A percentile compares a stretch with the other conserved stretches of the same genome.
phyloP scores from a whole-genome alignment of 2,329 filamentous ascomycete species.

The Neonectria sp. region DNA sequence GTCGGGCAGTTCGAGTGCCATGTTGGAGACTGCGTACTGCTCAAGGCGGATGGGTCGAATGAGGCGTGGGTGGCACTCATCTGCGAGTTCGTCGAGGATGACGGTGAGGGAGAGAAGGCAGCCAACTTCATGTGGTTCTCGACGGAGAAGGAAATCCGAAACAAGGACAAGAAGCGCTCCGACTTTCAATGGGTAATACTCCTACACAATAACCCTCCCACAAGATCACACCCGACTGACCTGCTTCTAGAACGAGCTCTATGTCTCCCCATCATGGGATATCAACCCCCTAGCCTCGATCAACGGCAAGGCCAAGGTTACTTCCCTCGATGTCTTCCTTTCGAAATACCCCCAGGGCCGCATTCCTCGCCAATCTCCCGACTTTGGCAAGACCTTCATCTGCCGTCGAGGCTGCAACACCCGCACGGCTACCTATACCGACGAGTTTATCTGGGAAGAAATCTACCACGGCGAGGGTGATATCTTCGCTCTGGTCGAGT shows the following conservation, averaged over 20 bases:
- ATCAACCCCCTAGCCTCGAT: slow-evolving; percentile 90
- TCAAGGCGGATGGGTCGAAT: slow-evolving; percentile 89
- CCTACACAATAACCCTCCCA: background rate
- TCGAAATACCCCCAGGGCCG: slow-evolving; percentile 81
- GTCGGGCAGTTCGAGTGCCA: slow-evolving; percentile 87
- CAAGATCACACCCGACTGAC: slow-evolving; percentile 4
- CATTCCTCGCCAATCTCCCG: slow-evolving; percentile 79
- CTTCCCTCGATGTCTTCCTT: slow-evolving; percentile 80
- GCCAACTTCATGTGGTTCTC: slow-evolving; percentile 98
- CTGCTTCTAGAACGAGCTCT: slow-evolving; percentile 82
- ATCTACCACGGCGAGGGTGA: slow-evolving; percentile 77
- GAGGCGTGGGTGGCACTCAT: slow-evolving; percentile 96
- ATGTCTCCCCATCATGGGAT: slow-evolving; percentile 90
- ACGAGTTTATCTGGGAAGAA: slow-evolving; percentile 94
- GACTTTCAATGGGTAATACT: slow-evolving; percentile 79
- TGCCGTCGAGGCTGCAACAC: slow-evolving; percentile 93
- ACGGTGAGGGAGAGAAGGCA: slow-evolving; percentile 77
- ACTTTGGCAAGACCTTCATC: slow-evolving; percentile 89
- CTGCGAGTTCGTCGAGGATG: slow-evolving; percentile 82
- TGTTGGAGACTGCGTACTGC: slow-evolving; percentile 86
- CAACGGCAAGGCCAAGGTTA: slow-evolving; percentile 87
- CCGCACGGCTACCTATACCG: slow-evolving; percentile 89
- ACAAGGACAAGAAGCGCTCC: slow-evolving; percentile 83
- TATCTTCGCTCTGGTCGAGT: slow-evolving; percentile 75
- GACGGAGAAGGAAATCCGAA: slow-evolving; percentile 89